A percentile compares a stretch with the other conserved stretches of the same genome.
These are phyloP conservation scores for Magnolia kwangsiensis DNA, from an alignment of 164 flowering plant genomes.

Conservation along the genomic window DNA sequence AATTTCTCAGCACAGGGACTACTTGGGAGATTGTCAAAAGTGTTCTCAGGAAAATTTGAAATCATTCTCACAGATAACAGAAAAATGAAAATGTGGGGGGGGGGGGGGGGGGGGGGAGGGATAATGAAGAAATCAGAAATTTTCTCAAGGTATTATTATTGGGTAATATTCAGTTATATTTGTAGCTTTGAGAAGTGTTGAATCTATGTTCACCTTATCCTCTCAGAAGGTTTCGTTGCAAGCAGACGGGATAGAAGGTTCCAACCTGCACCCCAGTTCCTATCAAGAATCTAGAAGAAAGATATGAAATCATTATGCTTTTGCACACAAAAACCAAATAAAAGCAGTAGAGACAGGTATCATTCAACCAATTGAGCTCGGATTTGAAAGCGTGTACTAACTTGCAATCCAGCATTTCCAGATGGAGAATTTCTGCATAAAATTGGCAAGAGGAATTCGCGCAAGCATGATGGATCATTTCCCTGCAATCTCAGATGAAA, in stretches of 20 bases:
- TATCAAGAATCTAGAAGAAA: slow-evolving; percentile 80
- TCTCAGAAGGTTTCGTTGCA: slow-evolving; percentile 66
- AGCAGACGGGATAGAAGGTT: slow-evolving; percentile 79
- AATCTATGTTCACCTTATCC: slow-evolving; percentile 59
- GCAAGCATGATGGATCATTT: slow-evolving; percentile 89
- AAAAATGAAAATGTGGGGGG: no score
- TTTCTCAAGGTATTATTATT: no score
- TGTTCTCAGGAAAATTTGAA: no score
- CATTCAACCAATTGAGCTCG: background rate
- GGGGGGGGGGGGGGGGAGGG: no score
- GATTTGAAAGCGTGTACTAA: slow-evolving; percentile 24
- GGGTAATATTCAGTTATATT: background rate
- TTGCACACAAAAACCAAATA: background rate
- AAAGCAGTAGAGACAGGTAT: slow-evolving; percentile 6
- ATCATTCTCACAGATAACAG: no score
- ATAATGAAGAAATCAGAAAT: background rate
- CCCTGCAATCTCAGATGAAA: slow-evolving; percentile 50
- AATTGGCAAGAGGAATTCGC: slow-evolving; percentile 73
- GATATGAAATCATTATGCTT: background rate
- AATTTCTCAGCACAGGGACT: no score
- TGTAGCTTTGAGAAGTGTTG: background rate
- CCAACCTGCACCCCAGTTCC: slow-evolving; percentile 99
- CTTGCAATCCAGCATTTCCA: slow-evolving; percentile 83
- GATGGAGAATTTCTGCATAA: slow-evolving; percentile 52
- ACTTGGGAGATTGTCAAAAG: no score